These are phyloP conservation scores for Microbotryomycetes sp. DNA, from an alignment of 1,284 basidiomycete genomes.

Conservation along the genomic window DNA sequence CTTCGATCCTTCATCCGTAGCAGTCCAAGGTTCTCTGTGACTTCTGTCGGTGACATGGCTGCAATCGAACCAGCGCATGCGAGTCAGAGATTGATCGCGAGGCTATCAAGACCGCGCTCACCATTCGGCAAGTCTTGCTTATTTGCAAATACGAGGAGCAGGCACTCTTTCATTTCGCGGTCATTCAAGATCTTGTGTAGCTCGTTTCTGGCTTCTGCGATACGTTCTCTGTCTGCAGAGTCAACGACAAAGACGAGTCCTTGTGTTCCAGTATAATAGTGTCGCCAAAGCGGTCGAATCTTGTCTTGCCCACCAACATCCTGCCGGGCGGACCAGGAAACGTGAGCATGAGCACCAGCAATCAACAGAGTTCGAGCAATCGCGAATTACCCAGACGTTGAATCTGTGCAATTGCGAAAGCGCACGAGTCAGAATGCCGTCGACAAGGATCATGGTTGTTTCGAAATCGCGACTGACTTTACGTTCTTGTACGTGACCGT, in stretches of 20 bases:
- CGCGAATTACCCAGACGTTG: conserved; percentile 39
- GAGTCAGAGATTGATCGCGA: neutral
- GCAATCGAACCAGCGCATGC: neutral
- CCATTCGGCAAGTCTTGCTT: conserved; percentile 98
- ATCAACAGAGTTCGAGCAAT: neutral
- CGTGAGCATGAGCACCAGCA: neutral
- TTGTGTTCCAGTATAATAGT: conserved; percentile 70
- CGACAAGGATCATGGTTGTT: too few species aligned
- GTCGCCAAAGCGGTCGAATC: conserved; percentile 65
- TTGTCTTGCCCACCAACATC: conserved; percentile 47
- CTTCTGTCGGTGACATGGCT: conserved; percentile 98
- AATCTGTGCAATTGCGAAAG: conserved; percentile 13
- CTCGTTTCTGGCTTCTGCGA: conserved; percentile 95
- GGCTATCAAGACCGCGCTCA: too few species aligned
- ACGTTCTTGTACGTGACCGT: conserved; percentile 45
- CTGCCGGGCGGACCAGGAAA: conserved; percentile 28
- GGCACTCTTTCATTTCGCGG: conserved; percentile 95
- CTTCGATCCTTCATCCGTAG: conserved; percentile 93
- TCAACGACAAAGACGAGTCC: conserved; percentile 60
- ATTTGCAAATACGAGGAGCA: conserved; percentile 96
- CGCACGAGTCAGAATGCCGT: neutral
- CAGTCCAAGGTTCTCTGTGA: conserved; percentile 93
- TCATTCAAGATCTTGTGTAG: conserved; percentile 94
- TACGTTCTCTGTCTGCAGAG: conserved; percentile 77
- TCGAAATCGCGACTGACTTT: conserved; percentile 33